A percentile compares a stretch with the other conserved stretches of the same genome.
These are phyloP conservation scores for Rubroboletus satanas DNA, from an alignment of 768 basidiomycete species.

Conservation along the genomic window DNA sequence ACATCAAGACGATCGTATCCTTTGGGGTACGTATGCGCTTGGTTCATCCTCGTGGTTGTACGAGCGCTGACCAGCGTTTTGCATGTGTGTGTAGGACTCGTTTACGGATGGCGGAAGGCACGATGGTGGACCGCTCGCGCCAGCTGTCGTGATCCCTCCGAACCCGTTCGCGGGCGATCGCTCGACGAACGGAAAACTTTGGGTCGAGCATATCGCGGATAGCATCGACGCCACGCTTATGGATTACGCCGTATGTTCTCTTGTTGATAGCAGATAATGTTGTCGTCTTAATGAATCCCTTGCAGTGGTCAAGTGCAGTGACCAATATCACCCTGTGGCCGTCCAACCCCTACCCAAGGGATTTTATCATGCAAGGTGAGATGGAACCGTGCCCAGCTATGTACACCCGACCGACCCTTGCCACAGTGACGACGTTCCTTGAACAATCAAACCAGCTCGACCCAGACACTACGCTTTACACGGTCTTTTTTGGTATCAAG, in stretches of 20 bases:
- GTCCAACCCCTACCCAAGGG: constrained; percentile 42
- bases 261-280: neutral
- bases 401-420: neutral
- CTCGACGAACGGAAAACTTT: constrained; percentile 47
- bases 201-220: constrained; percentile 46
- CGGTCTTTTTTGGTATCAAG: constrained; percentile 56
- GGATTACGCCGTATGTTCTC: constrained; percentile 46
- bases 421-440: constrained; percentile 42
- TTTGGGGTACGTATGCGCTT: constrained; percentile 40
- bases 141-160: constrained; percentile 41
- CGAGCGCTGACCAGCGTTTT: neutral
- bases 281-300: neutral
- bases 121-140: constrained; percentile 42
- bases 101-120: constrained; percentile 48
- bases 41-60: neutral
- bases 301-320: constrained; percentile 39
- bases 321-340: constrained; percentile 50
- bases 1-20: constrained; percentile 46
- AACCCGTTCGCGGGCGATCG: constrained; percentile 47
- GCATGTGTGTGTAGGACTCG: constrained; percentile 35
- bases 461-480: constrained; percentile 46
- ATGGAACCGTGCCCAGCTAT: neutral
- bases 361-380: constrained; percentile 48
- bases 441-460: constrained; percentile 42
- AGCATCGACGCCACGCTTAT: constrained; percentile 38